A percentile compares a stretch with the other conserved stretches of the same genome.
Evolutionary conservation across 2,329 filamentous ascomycete genomes (phyloP).

Genomic region (Monilinia polystroma): DNA sequence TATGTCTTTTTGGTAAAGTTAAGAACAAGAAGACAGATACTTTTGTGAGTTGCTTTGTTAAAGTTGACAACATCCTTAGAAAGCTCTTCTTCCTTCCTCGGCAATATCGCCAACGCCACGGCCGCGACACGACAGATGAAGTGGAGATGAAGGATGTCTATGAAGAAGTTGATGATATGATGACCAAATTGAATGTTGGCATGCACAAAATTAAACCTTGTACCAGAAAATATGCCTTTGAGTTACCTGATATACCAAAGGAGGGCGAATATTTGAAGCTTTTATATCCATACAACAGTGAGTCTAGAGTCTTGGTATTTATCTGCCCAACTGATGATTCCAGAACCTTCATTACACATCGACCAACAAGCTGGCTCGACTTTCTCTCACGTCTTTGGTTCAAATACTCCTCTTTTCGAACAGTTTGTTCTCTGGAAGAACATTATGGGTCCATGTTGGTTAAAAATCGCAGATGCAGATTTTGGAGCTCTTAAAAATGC

Average conservation of each 20-base stretch:
- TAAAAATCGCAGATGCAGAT: constrained; percentile 83
- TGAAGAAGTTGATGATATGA: constrained; percentile 80
- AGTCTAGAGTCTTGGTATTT: constrained; percentile 34
- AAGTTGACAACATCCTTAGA: constrained; percentile 88
- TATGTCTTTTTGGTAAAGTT: constrained; percentile 96
- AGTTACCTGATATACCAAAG: constrained; percentile 80
- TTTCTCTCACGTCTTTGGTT: constrained; percentile 90
- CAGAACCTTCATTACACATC: constrained; percentile 67
- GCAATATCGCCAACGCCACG: constrained; percentile 61
- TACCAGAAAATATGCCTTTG: constrained; percentile 92
- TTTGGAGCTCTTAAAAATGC: constrained; percentile 84
- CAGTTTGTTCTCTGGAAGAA: constrained; percentile 99
- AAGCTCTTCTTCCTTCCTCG: constrained; percentile 93
- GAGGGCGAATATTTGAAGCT: constrained; percentile 92
- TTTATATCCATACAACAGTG: constrained; percentile 88
- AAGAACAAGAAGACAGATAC: constrained; percentile 77
- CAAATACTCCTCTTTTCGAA: constrained; percentile 91
- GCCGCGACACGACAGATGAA: constrained; percentile 69
- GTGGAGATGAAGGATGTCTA: constrained; percentile 89
- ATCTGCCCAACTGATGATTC: constrained; percentile 23
- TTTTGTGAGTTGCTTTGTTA: constrained; percentile 91
- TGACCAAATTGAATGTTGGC: constrained; percentile 80
- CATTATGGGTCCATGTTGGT: constrained; percentile 98
- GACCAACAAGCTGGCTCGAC: constrained; percentile 73
- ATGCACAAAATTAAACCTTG: constrained; percentile 94